These are phyloP conservation scores for Cutaneotrichosporon sp. DNA, from an alignment of 1,284 basidiomycete genomes.

Conservation along the genomic window DNA sequence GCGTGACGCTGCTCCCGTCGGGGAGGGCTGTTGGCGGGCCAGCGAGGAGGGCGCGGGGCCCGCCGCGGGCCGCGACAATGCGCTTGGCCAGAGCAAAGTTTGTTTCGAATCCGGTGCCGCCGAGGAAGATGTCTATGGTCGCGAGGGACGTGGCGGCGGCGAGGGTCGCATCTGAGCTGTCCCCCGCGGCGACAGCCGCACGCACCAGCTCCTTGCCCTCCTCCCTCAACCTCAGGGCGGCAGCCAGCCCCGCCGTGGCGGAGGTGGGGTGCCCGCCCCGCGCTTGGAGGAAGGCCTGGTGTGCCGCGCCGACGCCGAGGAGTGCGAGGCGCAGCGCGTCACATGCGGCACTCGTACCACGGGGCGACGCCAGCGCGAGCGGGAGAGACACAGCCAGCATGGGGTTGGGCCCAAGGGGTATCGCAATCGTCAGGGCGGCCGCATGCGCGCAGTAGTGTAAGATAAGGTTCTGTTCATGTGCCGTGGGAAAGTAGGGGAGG, in stretches of 20 bases:
- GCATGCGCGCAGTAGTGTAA: slow-evolving; percentile 53
- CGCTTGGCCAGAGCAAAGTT: slow-evolving; percentile 56
- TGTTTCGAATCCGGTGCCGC: slow-evolving; percentile 55
- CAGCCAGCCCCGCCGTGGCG: too few relatives aligned
- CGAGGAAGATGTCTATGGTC: slow-evolving; percentile 58
- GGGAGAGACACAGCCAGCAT: slow-evolving; percentile 56
- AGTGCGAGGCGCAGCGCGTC: slow-evolving; percentile 54
- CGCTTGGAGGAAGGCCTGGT: slow-evolving; percentile 54
- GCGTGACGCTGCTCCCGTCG: slow-evolving; percentile 53
- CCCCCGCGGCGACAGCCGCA: slow-evolving; percentile 26
- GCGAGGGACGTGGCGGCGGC: slow-evolving; percentile 55
- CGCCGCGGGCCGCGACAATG: slow-evolving; percentile 55
- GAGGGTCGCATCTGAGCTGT: slow-evolving; percentile 54
- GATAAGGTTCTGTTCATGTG: slow-evolving; percentile 50
- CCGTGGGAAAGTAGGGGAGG: slow-evolving; percentile 51
- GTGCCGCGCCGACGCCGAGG: slow-evolving; percentile 54
- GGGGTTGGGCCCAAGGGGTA: slow-evolving; percentile 54
- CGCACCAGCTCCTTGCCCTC: slow-evolving; percentile 46
- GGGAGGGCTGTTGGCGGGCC: slow-evolving; percentile 34
- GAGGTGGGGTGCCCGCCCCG: background rate
- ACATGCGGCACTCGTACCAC: slow-evolving; percentile 48
- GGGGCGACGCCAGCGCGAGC: slow-evolving; percentile 51
- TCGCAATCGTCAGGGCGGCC: slow-evolving; percentile 55
- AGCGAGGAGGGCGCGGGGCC: slow-evolving; percentile 50
- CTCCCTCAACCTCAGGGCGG: slow-evolving; percentile 39